Evolutionary conservation across 2,329 filamentous ascomycete genomes (phyloP), one percentile per base, ranked within the genome.

Genomic region (Penicillium hesseltinei): DNA sequence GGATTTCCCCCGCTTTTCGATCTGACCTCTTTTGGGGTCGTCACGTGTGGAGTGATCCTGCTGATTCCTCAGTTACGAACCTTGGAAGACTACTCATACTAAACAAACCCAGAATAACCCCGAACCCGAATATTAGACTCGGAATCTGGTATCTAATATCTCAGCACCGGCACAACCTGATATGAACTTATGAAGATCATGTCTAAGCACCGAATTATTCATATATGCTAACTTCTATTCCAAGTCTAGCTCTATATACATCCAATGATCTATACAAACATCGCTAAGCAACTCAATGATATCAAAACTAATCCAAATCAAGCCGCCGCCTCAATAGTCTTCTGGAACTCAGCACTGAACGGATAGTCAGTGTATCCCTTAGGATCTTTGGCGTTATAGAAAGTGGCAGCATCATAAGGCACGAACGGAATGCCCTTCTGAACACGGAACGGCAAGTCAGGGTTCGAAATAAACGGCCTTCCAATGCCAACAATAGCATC

Each of bases 361-460:
- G 66, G 62, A 60, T 73, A 76, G 51, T 76, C 73, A 21, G 68
- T 67, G 59, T 79, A 81, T 9, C 78, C 78, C 48, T 66, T 67
- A 0, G 71, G 61, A 4, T 69, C 59, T 61, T 74, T 71, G 17
- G 64, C 46, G 0, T 59, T 39, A 57, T 82, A 81, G 53, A 82
- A 80, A 0, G 67, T 71, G 0, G 71, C 62, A 9, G 78, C 64
- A 48, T 78, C 61, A 54, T 80, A 80, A 8, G 69, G 65, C 6
- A 66, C 67, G 13, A 80, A 59, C 1, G 69, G 62, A 9, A 81
- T 59, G 0, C 70, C 70, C 38, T 77, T 57, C 69, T 73, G 69
- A 2, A 79, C 50, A n/a, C 75, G 69, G 64, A 73, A 79, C 1
- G 75, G 69, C 51, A 81, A 58, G 54, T 81, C 79, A 0, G 79